Base-by-base conservation (phyloP, 2,329 filamentous ascomycete species). In the Colletotrichum sp. region DNA sequence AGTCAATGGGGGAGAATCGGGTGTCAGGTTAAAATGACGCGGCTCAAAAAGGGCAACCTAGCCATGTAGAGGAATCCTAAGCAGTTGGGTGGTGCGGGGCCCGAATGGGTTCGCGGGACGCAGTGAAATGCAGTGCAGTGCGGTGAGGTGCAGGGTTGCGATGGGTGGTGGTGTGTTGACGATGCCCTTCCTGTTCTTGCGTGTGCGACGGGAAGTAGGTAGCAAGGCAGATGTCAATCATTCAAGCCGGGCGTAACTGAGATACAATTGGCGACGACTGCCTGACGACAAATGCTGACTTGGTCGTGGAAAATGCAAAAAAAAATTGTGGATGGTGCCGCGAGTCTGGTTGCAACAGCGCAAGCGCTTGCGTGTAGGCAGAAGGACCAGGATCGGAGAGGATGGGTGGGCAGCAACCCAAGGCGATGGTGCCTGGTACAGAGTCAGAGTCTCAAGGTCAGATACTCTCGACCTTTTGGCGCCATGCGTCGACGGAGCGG, bases 11-110 rank as follows among this genome's bases (percentile, higher is more conserved):
- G 16, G 11, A 64, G 52, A 44, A 30, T 48, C 2, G 28, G 16
- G 55, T 28, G 25, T 57, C 64, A 65, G 44, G 39, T 52, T 68
- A 69, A 27, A 75, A 73, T 75, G 70, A 75, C 70, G 70, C 73
- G 70, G 70, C 70, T 76, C 74, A 65, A 73, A 60, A 48, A 30
- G 59, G 71, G 15, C 48, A 74, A 15, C 16, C 16, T 16, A 28
- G 36, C 64, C 64, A 69, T 71, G 32, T 34, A 44, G 28, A 34
- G 22, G 13, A 64, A 28, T 16, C 16, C 28, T 30, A 22, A 34
- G 22, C 19, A 59, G 25, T 72, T 52, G 72, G 48, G 52, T 61
- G 63, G 57, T 57, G 63, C 73, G 39, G 63, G 32, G 69, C 32
- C 28, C 39, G 27, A 16, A 48, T 63, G 22, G 30, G 57, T 32